Evolutionary conservation across 495 filamentous ascomycete species (phyloP), one percentile per base, ranked within the genome.

Genomic region (Barbatosphaeria neglecta): DNA sequence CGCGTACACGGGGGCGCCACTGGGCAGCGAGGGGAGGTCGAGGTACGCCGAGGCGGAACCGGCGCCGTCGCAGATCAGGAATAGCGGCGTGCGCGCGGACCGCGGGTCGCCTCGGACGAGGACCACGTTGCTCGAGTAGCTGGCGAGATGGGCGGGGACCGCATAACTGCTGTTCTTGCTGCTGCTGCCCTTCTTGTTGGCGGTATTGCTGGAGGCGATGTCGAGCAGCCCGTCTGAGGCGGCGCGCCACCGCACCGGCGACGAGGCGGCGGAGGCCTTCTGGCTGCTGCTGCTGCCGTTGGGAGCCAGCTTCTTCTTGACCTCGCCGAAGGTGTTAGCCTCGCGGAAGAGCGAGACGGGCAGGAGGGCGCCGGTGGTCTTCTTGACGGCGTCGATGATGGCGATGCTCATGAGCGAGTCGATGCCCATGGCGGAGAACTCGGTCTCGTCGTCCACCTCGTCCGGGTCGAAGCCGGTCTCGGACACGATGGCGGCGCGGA

Each of bases 61-160:
- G 23, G 68, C 69, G 7, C 81, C 81, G 49, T 83, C 82, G 17
- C 82, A 79, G 44, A 85, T 58, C 18, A 84, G 63, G 58, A 79
- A 50, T 11, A 86, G 56, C 24, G 60, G 72, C 51, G 69, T 70
- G 4, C 48, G 63, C 15, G 67, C 57, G 18, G 57, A 65, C 52
- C 65, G 69, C 0, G 70, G 48, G 7, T 76, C 65, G 8, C 83
- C 83, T 28, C 73, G 66, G 1, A 83, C 77, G 67, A 68, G 8
- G 61, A 78, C 20, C 51, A 22, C 27, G 43, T 42, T 48, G 52
- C 43, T 37, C 27, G 18, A 22, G n/a, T 44, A 48, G 15, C 16
- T 16, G 33, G 48, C 15, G 9, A 41, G 22, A 18, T 57, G 43
- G 16, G 20, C 37, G 9, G 44, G 19, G 38, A 41, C 11, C 27